Percentiles rank a stretch among this genome's conserved stretches.
Evolutionary conservation across 495 filamentous ascomycete species (phyloP).

Genomic region (Aspergillus sclerotioniger): DNA sequence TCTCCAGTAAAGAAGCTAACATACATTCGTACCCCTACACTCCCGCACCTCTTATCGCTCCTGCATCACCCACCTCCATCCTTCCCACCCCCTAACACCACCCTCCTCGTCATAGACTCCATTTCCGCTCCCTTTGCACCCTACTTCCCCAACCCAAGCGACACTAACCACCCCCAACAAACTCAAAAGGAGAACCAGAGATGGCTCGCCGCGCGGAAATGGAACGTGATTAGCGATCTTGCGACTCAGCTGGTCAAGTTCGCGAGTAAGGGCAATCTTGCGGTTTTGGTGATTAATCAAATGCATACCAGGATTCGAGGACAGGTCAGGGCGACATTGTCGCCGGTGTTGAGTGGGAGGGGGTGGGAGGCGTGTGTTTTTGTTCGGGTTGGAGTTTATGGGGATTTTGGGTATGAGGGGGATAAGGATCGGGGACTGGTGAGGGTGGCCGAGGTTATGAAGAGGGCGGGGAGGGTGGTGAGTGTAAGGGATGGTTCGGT

Average conservation of each 20-base stretch:
- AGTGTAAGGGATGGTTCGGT: conserved; percentile 34
- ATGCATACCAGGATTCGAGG: conserved; percentile 66
- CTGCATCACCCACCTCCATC: conserved; percentile 57
- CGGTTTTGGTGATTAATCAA: conserved; percentile 68
- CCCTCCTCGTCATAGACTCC: conserved; percentile 73
- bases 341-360: conserved; percentile 62
- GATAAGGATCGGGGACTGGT: conserved; percentile 9
- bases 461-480: conserved; percentile 36
- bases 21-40: conserved; percentile 49
- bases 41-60: conserved; percentile 77
- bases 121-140: conserved; percentile 70
- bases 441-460: conserved; percentile 48
- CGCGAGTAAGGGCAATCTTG: conserved; percentile 64
- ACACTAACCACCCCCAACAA: conserved; percentile 36
- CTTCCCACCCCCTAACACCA: conserved; percentile 59
- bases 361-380: conserved; percentile 70
- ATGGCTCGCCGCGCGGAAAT: conserved; percentile 61
- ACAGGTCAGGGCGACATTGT: conserved; percentile 56
- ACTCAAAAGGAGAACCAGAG: conserved; percentile 37
- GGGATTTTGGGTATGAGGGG: conserved; percentile 48
- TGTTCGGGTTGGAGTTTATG: conserved; percentile 67
- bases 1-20: conserved; percentile 32
- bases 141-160: conserved; percentile 60
- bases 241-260: conserved; percentile 60
- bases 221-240: conserved; percentile 58